Conservation (phyloP, 257 asterid species). For the Lantana camara region DNA sequence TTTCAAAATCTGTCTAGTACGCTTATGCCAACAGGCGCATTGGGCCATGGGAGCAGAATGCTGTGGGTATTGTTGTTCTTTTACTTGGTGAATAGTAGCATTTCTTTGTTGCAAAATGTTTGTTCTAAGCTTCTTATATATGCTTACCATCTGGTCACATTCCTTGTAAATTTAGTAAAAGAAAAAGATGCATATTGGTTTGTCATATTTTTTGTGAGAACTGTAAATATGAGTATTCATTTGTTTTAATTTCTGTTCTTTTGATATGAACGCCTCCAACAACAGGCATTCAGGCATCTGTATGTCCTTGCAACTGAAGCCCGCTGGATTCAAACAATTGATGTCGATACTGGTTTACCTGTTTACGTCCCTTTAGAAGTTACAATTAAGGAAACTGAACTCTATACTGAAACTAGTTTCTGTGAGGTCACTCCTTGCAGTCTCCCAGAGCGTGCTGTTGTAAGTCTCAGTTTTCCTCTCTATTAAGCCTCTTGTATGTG, state of each 20-base stretch:
- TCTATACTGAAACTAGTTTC: conserved; percentile 85
- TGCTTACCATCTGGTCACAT: not conserved
- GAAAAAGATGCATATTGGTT: not conserved
- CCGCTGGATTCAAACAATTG: conserved; percentile 97
- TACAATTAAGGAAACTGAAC: conserved; percentile 77
- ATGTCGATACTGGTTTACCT: conserved; percentile 92
- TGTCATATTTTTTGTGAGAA: not conserved
- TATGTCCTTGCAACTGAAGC: conserved; percentile 98
- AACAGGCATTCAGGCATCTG: conserved; percentile 96
- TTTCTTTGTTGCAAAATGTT: conserved; percentile 1
- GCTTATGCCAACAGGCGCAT: not conserved
- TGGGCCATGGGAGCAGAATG: not conserved
- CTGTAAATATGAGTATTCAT: not conserved
- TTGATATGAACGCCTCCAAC: conserved; percentile 19
- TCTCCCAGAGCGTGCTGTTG: conserved; percentile 95
- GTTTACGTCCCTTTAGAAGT: conserved; percentile 93
- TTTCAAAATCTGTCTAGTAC: not conserved
- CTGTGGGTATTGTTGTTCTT: conserved; percentile 11
- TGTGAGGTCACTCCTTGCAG: conserved; percentile 94
- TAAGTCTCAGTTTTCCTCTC: conserved; percentile 43
- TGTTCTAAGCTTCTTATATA: not conserved
- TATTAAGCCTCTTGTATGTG: conserved; percentile 4
- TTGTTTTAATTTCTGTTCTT: conserved; percentile 13
- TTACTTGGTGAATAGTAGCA: conserved; percentile 1
- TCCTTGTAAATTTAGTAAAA: not conserved